Evolutionary conservation across 2,329 filamentous ascomycete species (phyloP).

Genomic region (Chrysosporium queenslandicum): DNA sequence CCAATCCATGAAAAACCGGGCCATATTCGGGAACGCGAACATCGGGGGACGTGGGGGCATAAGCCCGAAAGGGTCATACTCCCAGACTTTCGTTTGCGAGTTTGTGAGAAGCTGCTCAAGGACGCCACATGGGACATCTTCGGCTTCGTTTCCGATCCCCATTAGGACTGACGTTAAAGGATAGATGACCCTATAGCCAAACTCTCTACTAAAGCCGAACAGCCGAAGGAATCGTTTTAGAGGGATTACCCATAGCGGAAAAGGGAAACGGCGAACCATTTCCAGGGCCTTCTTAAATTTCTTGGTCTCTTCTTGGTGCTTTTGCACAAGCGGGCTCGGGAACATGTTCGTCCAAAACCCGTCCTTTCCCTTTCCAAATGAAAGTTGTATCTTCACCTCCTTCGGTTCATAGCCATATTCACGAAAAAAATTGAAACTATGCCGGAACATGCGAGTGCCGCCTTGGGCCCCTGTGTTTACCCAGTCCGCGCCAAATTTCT

Average conservation of each 20-base stretch:
- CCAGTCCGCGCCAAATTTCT: conserved; percentile 49
- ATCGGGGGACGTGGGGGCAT: conserved; percentile 46
- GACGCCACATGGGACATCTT: conserved; percentile 59
- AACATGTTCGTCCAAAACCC: conserved; percentile 55
- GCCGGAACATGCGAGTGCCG: conserved; percentile 51
- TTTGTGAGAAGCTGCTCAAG: conserved; percentile 52
- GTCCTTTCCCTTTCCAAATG: conserved; percentile 49
- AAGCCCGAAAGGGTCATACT: conserved; percentile 47
- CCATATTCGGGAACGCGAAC: conserved; percentile 53
- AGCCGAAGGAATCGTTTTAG: conserved; percentile 57
- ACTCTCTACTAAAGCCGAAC: conserved; percentile 60
- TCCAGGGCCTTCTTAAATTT: conserved; percentile 47
- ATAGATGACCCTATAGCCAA: conserved; percentile 59
- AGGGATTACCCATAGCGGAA: conserved; percentile 47
- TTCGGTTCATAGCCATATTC: conserved; percentile 48
- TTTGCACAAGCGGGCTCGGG: conserved; percentile 46
- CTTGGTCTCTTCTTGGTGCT: conserved; percentile 47
- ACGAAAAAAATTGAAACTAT: conserved; percentile 53
- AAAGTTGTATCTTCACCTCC: conserved; percentile 49
- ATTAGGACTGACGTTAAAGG: conserved; percentile 65
- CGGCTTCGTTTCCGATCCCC: conserved; percentile 64
- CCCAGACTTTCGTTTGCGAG: conserved; percentile 51
- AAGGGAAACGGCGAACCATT: conserved; percentile 46
- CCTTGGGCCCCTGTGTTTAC: conserved; percentile 55
- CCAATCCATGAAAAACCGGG: conserved; percentile 50